Evolutionary conservation across 31 red algal species (phyloP).

Genomic region (Bonnemaisonia californica): DNA sequence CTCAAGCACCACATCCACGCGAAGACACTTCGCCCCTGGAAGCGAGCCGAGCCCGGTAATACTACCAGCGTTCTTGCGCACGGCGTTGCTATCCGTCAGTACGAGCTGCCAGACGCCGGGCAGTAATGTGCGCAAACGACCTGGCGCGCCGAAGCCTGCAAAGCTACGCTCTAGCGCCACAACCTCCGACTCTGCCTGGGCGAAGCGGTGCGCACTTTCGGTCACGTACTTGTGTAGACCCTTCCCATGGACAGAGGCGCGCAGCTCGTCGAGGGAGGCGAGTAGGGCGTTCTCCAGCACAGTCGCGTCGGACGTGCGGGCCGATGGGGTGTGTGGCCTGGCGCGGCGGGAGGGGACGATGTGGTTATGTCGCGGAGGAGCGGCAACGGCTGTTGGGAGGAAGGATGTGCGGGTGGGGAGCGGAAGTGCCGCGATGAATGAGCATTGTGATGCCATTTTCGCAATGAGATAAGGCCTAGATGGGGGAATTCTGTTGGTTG

Average conservation of each 20-base stretch:
- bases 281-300: background rate
- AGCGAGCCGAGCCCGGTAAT: constrained; percentile 56
- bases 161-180: background rate
- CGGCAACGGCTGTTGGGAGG: too few relatives aligned
- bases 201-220: background rate
- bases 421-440: too few relatives aligned
- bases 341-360: background rate
- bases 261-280: background rate
- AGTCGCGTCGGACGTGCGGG: background rate
- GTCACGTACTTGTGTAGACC: background rate
- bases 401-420: too few relatives aligned
- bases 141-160: background rate
- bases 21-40: constrained; percentile 47
- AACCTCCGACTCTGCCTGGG: background rate
- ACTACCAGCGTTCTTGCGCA: constrained; percentile 61
- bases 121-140: constrained; percentile 23
- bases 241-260: background rate
- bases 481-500: too few relatives aligned
- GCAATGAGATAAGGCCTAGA: too few relatives aligned
- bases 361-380: too few relatives aligned
- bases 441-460: too few relatives aligned
- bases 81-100: constrained; percentile 50
- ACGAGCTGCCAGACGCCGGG: constrained; percentile 48
- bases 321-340: background rate
- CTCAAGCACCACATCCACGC: constrained; percentile 45